phyloP scores from a whole-genome alignment of 371 early-diverging fungal genomes.

The Mucor piriformis region DNA sequence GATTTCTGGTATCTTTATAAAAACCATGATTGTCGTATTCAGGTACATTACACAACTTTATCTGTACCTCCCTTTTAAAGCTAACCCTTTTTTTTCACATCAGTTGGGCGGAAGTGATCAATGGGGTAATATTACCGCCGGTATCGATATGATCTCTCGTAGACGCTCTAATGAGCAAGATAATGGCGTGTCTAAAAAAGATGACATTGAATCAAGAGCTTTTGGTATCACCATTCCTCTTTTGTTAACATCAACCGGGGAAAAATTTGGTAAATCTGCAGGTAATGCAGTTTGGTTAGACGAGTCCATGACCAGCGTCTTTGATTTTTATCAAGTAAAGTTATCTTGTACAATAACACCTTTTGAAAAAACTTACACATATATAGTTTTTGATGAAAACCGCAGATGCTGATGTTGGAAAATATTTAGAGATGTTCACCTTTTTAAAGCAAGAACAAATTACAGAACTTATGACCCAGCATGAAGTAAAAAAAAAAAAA shows the following conservation, averaged over 20 bases:
- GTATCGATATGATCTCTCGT: conserved; percentile 87
- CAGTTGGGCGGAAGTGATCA: conserved; percentile 96
- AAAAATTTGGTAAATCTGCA: conserved; percentile 96
- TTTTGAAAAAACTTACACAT: not conserved
- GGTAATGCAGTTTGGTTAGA: conserved; percentile 97
- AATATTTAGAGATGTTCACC: conserved; percentile 81
- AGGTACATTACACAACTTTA: conserved; percentile 57
- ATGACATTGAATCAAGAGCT: conserved; percentile 43
- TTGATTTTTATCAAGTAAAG: conserved; percentile 89
- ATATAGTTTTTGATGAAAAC: conserved; percentile 70
- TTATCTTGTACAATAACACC: too few relatives aligned
- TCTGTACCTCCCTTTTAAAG: not conserved
- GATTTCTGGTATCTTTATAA: conserved; percentile 88
- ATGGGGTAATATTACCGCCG: conserved; percentile 97
- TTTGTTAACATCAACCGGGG: conserved; percentile 83
- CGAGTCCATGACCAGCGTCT: conserved; percentile 74
- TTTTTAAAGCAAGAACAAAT: conserved; percentile 69
- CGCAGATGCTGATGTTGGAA: conserved; percentile 78
- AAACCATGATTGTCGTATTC: conserved; percentile 67
- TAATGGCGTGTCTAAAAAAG: conserved; percentile 1
- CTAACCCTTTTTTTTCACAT: not conserved
- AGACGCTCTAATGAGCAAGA: conserved; percentile 31
- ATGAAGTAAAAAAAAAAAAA: conserved; percentile 44
- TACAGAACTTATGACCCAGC: conserved; percentile 60
- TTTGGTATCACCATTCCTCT: conserved; percentile 92